phyloP scores from a whole-genome alignment of 805 yeast species.

The Metschnikowia borealis region DNA sequence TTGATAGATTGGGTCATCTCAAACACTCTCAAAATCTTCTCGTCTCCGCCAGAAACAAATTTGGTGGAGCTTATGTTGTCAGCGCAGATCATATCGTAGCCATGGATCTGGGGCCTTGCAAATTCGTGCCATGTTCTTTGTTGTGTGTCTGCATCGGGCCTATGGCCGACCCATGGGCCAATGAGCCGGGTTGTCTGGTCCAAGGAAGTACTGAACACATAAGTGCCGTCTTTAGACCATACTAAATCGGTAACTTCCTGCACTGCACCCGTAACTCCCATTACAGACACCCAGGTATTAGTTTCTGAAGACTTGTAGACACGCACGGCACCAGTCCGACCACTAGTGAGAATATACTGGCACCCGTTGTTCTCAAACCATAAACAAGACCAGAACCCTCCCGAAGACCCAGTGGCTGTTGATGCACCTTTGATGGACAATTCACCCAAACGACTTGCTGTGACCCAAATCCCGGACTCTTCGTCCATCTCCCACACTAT shows the following conservation, averaged over 20 bases:
- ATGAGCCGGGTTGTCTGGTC: constrained; percentile 92
- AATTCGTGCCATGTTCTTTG: constrained; percentile 75
- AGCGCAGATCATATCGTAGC: constrained; percentile 89
- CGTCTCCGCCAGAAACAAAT: constrained; percentile 95
- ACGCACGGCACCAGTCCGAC: constrained; percentile 92
- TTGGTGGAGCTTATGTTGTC: constrained; percentile 54
- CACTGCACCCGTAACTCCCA: constrained; percentile 74
- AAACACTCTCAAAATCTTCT: constrained; percentile 83
- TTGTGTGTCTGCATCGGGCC: constrained; percentile 10
- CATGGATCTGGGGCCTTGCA: constrained; percentile 97
- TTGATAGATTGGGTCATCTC: constrained; percentile 82
- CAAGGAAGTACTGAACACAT: constrained; percentile 70
- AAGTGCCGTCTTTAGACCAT: constrained; percentile 68
- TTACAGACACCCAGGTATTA: constrained; percentile 37
- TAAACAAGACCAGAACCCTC: constrained; percentile 58
- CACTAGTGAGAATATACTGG: constrained; percentile 66
- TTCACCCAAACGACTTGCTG: constrained; percentile 80
- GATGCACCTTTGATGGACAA: constrained; percentile 94
- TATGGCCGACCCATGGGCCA: constrained; percentile 52
- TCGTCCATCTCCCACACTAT: constrained; percentile 93
- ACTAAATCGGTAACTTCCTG: constrained; percentile 70
- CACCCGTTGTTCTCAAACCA: constrained; percentile 53
- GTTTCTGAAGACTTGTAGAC: constrained; percentile 47
- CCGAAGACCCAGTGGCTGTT: constrained; percentile 93
- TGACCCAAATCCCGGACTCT: constrained; percentile 86